Conservation (phyloP, 2,329 filamentous ascomycete genomes). For the Diaporthe aspalathi region DNA sequence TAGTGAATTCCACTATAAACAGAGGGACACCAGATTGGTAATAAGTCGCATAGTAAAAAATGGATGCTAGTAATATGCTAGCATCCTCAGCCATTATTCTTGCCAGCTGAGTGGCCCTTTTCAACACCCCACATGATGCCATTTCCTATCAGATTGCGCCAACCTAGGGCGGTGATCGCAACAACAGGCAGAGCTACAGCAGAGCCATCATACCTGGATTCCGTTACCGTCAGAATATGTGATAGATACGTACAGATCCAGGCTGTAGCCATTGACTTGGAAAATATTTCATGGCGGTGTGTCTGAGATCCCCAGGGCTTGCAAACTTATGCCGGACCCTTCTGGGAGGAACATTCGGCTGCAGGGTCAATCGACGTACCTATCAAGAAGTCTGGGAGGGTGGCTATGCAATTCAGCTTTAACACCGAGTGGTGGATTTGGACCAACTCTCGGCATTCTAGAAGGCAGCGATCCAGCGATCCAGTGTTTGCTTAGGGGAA, state of each 20-base stretch:
- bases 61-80: constrained; percentile 16
- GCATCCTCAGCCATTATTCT: not conserved
- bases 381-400: not conserved
- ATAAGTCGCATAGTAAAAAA: not conserved
- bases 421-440: too few relatives aligned
- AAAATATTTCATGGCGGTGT: not conserved
- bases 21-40: not conserved
- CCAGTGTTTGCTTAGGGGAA: too few relatives aligned
- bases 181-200: not conserved
- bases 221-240: not conserved
- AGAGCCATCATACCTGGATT: not conserved
- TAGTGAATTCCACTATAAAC: not conserved
- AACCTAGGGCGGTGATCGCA: not conserved
- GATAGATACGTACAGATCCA: not conserved
- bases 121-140: constrained; percentile 18
- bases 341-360: not conserved
- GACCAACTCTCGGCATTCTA: too few relatives aligned
- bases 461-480: too few relatives aligned
- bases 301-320: not conserved
- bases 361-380: too few relatives aligned
- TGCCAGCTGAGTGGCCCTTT: not conserved
- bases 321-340: not conserved
- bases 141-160: constrained; percentile 1
- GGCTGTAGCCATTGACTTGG: not conserved
- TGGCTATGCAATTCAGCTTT: not conserved